Evolutionary conservation across 768 basidiomycete genomes (phyloP).

Genomic region (Termitomyces sp.): DNA sequence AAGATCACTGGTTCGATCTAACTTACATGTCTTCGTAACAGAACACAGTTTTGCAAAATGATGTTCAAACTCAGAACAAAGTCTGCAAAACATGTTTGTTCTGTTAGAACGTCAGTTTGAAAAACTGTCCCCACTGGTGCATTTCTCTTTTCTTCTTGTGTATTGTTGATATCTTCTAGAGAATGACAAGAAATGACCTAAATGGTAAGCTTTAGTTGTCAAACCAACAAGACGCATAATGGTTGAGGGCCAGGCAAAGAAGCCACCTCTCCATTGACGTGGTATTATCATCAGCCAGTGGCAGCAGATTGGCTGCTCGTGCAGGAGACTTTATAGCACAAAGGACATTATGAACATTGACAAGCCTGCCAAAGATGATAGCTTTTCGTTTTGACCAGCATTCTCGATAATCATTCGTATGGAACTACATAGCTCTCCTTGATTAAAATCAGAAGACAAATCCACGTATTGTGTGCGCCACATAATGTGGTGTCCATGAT

Average conservation of each 20-base stretch:
- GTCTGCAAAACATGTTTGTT: too few species aligned
- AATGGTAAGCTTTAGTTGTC: neutral
- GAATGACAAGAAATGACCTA: slow-evolving; percentile 9
- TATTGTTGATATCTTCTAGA: slow-evolving; percentile 29
- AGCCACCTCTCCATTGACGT: slow-evolving; percentile 32
- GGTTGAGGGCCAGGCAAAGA: slow-evolving; percentile 33
- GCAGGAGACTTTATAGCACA: slow-evolving; percentile 14
- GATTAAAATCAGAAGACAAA: slow-evolving; percentile 23
- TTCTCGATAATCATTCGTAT: slow-evolving; percentile 61
- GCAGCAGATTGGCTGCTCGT: slow-evolving; percentile 5
- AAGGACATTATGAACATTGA: slow-evolving; percentile 30
- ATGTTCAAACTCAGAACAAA: too few species aligned
- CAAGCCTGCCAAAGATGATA: slow-evolving; percentile 38
- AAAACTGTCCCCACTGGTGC: slow-evolving; percentile 6
- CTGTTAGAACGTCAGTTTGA: too few species aligned
- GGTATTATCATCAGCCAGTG: slow-evolving; percentile 10
- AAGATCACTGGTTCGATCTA: too few species aligned
- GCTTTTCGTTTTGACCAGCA: slow-evolving; percentile 39
- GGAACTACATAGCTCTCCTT: slow-evolving; percentile 50
- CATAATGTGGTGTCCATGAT: slow-evolving; percentile 40
- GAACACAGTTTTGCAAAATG: too few species aligned
- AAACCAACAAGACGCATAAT: slow-evolving; percentile 25
- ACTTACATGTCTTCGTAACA: too few species aligned
- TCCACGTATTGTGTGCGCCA: slow-evolving; percentile 38
- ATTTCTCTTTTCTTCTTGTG: slow-evolving; percentile 31